These are phyloP conservation scores for Aspergillus ellipticus DNA, from an alignment of 495 filamentous ascomycete genomes.

Conservation along the genomic window DNA sequence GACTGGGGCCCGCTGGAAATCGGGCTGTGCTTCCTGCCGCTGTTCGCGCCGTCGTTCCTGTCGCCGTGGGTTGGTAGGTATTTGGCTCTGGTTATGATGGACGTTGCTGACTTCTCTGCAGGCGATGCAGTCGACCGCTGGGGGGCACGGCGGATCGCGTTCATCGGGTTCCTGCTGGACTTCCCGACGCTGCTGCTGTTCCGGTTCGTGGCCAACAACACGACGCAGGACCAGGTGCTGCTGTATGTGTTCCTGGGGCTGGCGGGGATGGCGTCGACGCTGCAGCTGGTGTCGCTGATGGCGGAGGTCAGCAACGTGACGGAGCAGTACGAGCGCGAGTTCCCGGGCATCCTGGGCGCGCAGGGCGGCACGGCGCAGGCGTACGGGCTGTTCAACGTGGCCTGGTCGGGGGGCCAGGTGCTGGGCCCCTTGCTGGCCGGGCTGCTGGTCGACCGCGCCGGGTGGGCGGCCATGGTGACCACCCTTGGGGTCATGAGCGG, in stretches of 20 bases:
- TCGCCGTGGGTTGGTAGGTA: conserved; percentile 30
- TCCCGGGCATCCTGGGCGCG: conserved; percentile 46
- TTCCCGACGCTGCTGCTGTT: conserved; percentile 49
- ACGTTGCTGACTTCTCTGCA: conserved; percentile 18
- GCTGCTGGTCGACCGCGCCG: conserved; percentile 27
- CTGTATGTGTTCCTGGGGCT: conserved; percentile 32
- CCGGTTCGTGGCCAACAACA: conserved; percentile 39
- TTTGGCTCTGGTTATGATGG: too few relatives aligned
- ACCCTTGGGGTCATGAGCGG: conserved; percentile 31
- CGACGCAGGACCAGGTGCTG: conserved; percentile 26
- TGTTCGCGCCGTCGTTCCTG: conserved; percentile 40
- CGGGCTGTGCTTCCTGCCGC: conserved; percentile 56
- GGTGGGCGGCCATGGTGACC: conserved; percentile 40
- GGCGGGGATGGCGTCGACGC: conserved; percentile 29
- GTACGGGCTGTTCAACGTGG: conserved; percentile 58
- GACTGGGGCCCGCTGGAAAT: conserved; percentile 55
- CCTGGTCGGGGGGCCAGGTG: conserved; percentile 58
- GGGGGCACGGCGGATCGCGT: conserved; percentile 48
- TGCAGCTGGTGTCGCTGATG: conserved; percentile 35
- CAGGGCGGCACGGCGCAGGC: conserved; percentile 56
- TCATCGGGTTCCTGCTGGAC: conserved; percentile 46
- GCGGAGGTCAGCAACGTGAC: conserved; percentile 34
- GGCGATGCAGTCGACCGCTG: conserved; percentile 50
- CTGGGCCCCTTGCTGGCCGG: conserved; percentile 56
- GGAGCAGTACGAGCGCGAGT: conserved; percentile 27